Percentiles rank a stretch among this genome's conserved stretches.
Evolutionary conservation across 2,329 filamentous ascomycete genomes (phyloP).

Genomic region (Trichoderma polysporum): DNA sequence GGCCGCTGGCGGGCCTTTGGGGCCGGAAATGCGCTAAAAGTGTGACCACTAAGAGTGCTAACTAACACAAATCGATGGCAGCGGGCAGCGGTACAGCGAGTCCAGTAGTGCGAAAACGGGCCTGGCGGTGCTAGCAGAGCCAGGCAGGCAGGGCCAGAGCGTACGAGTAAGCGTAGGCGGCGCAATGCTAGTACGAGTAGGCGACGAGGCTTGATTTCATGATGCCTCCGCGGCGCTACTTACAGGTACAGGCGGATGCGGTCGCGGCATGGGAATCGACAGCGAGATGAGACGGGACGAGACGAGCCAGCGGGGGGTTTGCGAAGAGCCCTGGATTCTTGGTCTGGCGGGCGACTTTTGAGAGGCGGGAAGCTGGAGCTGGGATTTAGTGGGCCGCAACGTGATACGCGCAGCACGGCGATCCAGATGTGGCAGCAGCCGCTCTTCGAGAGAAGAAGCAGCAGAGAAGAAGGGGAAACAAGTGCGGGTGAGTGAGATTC

Average conservation of each 20-base stretch:
- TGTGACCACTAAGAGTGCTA: constrained; percentile 20
- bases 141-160: background rate
- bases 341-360: background rate
- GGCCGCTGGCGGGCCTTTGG: constrained; percentile 9
- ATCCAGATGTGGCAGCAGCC: background rate
- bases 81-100: constrained; percentile 7
- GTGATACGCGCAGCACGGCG: constrained; percentile 1
- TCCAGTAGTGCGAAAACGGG: too few relatives aligned
- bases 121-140: background rate
- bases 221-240: constrained; percentile 4
- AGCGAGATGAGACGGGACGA: background rate
- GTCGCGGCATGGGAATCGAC: background rate
- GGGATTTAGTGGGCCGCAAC: constrained; percentile 8
- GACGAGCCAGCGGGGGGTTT: background rate
- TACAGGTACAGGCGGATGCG: too few relatives aligned
- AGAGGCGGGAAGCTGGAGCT: background rate
- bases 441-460: background rate
- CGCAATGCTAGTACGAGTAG: background rate
- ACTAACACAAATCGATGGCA: constrained; percentile 1
- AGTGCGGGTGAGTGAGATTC: constrained; percentile 12
- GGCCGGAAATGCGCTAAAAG: constrained; percentile 16
- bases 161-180: background rate
- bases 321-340: background rate
- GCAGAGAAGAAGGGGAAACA: background rate
- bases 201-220: background rate